Evolutionary conservation across 305 asterid genomes (phyloP), one percentile per base, ranked within the genome.

Genomic region (Plantago rigida): DNA sequence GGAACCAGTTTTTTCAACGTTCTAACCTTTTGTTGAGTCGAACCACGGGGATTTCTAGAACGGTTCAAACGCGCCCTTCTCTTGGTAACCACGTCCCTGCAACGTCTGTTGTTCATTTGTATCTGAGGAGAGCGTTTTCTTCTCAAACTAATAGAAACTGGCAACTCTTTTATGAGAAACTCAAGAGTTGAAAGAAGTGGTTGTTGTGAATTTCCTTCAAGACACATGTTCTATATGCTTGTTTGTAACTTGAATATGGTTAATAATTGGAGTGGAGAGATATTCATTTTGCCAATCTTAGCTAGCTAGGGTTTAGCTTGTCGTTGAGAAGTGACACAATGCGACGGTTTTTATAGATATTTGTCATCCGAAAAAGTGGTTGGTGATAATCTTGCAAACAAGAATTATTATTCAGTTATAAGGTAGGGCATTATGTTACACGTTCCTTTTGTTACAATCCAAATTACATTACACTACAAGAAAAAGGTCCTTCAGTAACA

Each of bases 1-100:
- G 94, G 94, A n/a, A 87, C 67, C 64, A 87, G 74, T 60, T 75
- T 84, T 70, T 82, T 80, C 71, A 87, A 73, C 26, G 54, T 70
- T 62, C 75, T 76, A 5, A 87, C 82, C 72, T 79, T 87, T 49
- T 71, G 71, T 47, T 66, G 73, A 6, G 82, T 44, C n/a, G 55
- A 60, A 59, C 45, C 68, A 2, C 75, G 62, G 8, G 68, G 55
- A 22, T 81, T 42, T 11, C 69, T 76, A 22, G 26, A 22, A 22
- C 26, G 26, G 26, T 22, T 22, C 26, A 22, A 22, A 26, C 71
- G 68, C 6, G 78, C 69, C 56, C 69, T 68, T 63, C 82, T 71
- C 72, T 56, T 79, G 72, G 55, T 73, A 26, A 36, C 41, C 1
- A 64, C 51, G 4, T 65, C 41, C 55, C 79, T 59, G 58, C 73